Base-by-base conservation (phyloP, 345 rosid genomes). In the Limnanthes douglasii region DNA sequence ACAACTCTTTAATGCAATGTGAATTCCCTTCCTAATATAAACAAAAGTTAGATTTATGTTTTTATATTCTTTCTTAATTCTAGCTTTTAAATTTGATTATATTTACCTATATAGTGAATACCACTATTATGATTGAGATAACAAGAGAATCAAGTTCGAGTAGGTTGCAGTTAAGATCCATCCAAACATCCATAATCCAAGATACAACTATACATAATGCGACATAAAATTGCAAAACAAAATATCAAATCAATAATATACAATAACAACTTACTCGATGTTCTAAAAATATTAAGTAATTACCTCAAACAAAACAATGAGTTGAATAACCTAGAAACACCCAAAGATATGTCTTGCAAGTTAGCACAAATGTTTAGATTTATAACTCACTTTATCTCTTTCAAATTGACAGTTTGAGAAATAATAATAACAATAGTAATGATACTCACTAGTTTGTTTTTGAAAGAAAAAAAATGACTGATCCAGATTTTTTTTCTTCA, bases 301-400 rank as follows among this genome's bases (percentile, higher is more conserved):
- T 59, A 86, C 97, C 75, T 64, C 95, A 31, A 88, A 79, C 76
- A 79, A 36, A 5, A 75, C 48, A 32, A 86, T 86, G 94, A 56
- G 92, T 75, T 21, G 94, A 78, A 21, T 94, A 81, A 13, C 94
- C 97, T 57, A 86, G 97, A 92, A 9, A 86, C 82, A 2, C 97
- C 94, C 6, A 86, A 40, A 17, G 94, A 41, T 53, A 86, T 86
- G 38, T 86, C 97, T 88, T 79, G 68, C 43, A 62, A 9, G 29
- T 35, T 17, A 2, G 31, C 51, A 36, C 1, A 23, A 14, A 40
- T 4, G 24, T 31, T 18, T 21, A 33, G 0, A 3, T 1, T 26
- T n/a, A n/a, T n/a, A n/a, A n/a, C n/a, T n/a, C n/a, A n/a, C n/a
- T n/a, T n/a, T n/a, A n/a, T n/a, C n/a, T n/a, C n/a, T n/a, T n/a